These are phyloP conservation scores for Hypomontagnella monticulosa DNA, from an alignment of 495 filamentous ascomycete species.

Conservation along the genomic window DNA sequence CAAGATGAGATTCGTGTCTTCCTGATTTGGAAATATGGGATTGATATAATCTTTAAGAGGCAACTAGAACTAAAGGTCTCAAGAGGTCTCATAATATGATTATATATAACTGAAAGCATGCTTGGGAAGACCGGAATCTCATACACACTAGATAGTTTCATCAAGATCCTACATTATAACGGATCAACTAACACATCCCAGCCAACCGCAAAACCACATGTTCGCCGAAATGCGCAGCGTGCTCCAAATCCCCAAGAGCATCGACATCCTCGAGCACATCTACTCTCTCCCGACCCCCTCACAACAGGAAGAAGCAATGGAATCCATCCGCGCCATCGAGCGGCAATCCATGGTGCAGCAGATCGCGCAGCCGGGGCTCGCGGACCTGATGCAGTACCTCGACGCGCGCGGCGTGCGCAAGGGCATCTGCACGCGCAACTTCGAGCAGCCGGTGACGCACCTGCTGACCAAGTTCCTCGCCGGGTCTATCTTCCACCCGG, in stretches of 20 bases:
- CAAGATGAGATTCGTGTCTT: no score
- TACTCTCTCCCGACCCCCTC: slow-evolving; percentile 69
- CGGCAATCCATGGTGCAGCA: slow-evolving; percentile 79
- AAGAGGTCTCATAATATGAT: no score
- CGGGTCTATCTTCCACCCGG: slow-evolving; percentile 74
- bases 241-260: slow-evolving; percentile 69
- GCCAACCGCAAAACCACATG: slow-evolving; percentile 95
- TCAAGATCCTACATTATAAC: not conserved
- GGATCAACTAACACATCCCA: slow-evolving; percentile 46
- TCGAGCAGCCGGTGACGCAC: slow-evolving; percentile 73
- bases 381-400: slow-evolving; percentile 80
- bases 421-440: slow-evolving; percentile 94
- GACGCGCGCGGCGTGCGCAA: slow-evolving; percentile 71
- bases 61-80: not conserved
- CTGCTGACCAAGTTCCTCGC: slow-evolving; percentile 79
- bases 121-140: no score
- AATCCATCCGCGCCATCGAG: slow-evolving; percentile 81
- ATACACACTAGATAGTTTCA: no score
- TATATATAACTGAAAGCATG: no score
- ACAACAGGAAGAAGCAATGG: slow-evolving; percentile 70
- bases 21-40: no score
- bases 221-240: slow-evolving; percentile 81
- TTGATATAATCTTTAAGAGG: not conserved
- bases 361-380: slow-evolving; percentile 80
- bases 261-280: slow-evolving; percentile 91